Base-by-base conservation (phyloP, 2,329 filamentous ascomycete species). In the Xylaria sp. region DNA sequence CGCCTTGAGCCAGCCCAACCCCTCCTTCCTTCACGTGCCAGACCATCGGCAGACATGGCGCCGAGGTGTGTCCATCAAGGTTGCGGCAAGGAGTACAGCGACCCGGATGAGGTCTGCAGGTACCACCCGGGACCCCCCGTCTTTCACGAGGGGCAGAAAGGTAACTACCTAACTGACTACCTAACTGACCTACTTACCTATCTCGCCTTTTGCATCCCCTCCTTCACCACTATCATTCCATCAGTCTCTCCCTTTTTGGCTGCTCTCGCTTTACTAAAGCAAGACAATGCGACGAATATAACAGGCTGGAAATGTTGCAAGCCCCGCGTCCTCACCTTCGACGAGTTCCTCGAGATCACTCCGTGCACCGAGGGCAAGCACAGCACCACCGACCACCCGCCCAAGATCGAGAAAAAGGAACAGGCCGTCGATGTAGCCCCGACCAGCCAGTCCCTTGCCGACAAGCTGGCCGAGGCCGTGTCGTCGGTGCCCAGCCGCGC, bases 221-320 rank as follows among this genome's bases (percentile, higher is more conserved):
- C 3, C n/a, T 23, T 40, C 16, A 10, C 32, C 32, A 35, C 6
- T 35, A 10, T 10, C n/a, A 1, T 35, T 1, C 10, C 32, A 10
- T 35, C 32, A n/a, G 8, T 35, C 3, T 35, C 32, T 35, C 8
- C 32, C 8, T 9, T 35, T 35, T 6, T 10, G 8, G 32, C 32
- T 35, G 6, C 8, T 6, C 10, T 35, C 32, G n/a, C 10, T 35
- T 35, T 10, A 25, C 32, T 23, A 13, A 23, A 5, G 21, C 3
- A 21, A 16, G 25, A n/a, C 3, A 54, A 12, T 21, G 3, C 8
- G 10, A 54, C 25, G 2, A 25, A 10, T 25, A 5, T 53, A 2
- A 53, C 77, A 98, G 95, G 96, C 78, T 98, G 96, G 95, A 97
- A 97, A 84, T 99, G 96, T 85, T 99, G 96, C 88, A 98, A 98